Evolutionary conservation across 1,139 yeast species (phyloP), one percentile per base, ranked within the genome.

Genomic region (Pichia sp.): DNA sequence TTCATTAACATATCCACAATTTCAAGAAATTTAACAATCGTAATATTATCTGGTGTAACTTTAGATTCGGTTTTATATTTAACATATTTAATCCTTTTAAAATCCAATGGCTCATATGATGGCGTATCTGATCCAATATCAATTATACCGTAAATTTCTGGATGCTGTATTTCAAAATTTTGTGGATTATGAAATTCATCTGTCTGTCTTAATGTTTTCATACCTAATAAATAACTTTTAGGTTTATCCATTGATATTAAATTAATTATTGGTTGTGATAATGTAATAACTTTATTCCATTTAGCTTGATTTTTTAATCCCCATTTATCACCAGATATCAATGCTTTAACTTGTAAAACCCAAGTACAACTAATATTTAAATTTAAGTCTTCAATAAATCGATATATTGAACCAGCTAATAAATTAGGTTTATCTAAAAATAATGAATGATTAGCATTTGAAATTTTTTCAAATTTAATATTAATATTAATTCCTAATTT

Each of bases 51-150:
- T 0, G 91, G 93, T 0, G 82, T 86, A 27, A 82, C 78, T 57
- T 83, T 83, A 6, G 87, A 79, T 24, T 83, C 89, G 0, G 93
- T 83, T 22, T 88, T 81, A 59, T 81, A 79, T 60, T 83, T 83
- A 60, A 76, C 70, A 61, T 83, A 83, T 43, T 63, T 63, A 47
- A 83, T 70, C 15, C 70, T 61, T 18, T 60, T 39, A 53, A 83
- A 78, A 19, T 78, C 65, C 19, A 61, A 54, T 0, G 91, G 88
- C 42, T 77, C 78, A 54, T 83, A 83, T 0, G 89, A 84, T 5
- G 91, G 91, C 1, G 77, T 69, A 50, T 83, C 89, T 1, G 87
- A 79, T 1, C 89, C 80, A 21, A 83, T 83, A 55, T 83, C 91
- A 21, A 83, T 72, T 6, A 83, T 68, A 2, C 80, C 84, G 27